Base-by-base conservation (phyloP, 169 alveolate genomes). In the Eimeria zaria region DNA sequence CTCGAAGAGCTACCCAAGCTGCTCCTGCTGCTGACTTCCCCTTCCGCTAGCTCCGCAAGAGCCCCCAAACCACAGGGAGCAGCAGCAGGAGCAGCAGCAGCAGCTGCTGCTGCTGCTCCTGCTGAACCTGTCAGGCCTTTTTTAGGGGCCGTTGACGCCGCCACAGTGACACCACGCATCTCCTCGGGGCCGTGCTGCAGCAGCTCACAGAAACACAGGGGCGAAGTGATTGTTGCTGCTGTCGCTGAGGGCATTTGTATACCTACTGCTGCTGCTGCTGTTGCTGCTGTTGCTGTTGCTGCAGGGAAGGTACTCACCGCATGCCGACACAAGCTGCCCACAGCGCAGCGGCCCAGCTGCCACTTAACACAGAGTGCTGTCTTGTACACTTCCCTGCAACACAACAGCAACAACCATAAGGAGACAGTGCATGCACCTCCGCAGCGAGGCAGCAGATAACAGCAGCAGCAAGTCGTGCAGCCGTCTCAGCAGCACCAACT, bases 301-400 rank as follows among this genome's bases (percentile, higher is more conserved):
- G 64, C n/a, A 20, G 60, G 55, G 51, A 0, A 22, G 55, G 27
- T 62, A 16, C 97, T 69, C 36, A 95, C 97, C 89, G 97, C 97
- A 33, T 95, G 95, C 24, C 97, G 87, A 36, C 97, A 95, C 30
- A 76, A 51, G 89, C 64, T 84, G 46, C 97, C 97, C 7, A 78
- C 97, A 36, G 78, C 91, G 78, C 97, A 95, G 44, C 91, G 91
- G 81, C 97, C 97, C 93, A 73, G 67, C 67, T 67, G 91, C 93
- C 95, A 95, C 81, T 76, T 87, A 41, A 85, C 92, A 78, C 97
- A 95, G 41, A 95, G 89, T 30, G 95, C 93, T 44, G 97, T 95
- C 62, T 95, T 95, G 92, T 95, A 95, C 12, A 87, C 90, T 36
- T 95, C 95, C 69, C 95, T 88, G 97, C 71, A 46, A 48, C 87